Conservation (phyloP, 169 alveolate species). For the Cryptosporidium sp. region DNA sequence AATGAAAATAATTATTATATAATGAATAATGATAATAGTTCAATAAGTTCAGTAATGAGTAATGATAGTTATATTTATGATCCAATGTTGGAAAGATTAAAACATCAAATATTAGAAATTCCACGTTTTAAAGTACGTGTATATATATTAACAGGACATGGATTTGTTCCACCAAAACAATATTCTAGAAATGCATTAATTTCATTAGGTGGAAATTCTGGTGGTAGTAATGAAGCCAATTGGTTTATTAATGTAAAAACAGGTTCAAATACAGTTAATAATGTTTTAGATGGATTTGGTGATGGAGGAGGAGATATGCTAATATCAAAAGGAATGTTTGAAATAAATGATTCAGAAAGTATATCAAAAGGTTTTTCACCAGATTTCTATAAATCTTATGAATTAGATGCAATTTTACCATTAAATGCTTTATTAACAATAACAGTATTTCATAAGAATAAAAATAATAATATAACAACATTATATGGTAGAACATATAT, state of each 20-base stretch:
- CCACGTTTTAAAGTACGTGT: slow-evolving; percentile 68
- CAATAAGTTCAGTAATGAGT: not conserved
- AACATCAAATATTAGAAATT: slow-evolving; percentile 47
- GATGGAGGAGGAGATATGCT: not conserved
- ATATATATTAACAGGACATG: slow-evolving; percentile 74
- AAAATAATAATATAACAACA: slow-evolving; percentile 34
- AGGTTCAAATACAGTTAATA: slow-evolving; percentile 31
- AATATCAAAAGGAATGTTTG: slow-evolving; percentile 65
- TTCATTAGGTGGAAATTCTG: slow-evolving; percentile 24
- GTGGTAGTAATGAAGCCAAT: slow-evolving; percentile 48
- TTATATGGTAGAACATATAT: slow-evolving; percentile 71
- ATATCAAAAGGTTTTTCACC: slow-evolving; percentile 66
- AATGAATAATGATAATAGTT: not conserved
- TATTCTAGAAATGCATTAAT: slow-evolving; percentile 54
- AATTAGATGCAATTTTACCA: slow-evolving; percentile 72
- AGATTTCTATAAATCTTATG: slow-evolving; percentile 66
- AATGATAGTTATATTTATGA: slow-evolving; percentile 21
- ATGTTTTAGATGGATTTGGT: not conserved
- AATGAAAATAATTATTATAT: not conserved
- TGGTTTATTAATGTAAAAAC: slow-evolving; percentile 63
- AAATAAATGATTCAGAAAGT: slow-evolving; percentile 73
- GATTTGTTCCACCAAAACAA: slow-evolving; percentile 70
- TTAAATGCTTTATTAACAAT: slow-evolving; percentile 62
- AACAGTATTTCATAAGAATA: slow-evolving; percentile 58
- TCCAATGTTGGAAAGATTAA: slow-evolving; percentile 41